phyloP scores from a whole-genome alignment of 2,329 filamentous ascomycete genomes.

The Fusarium caatingaense region DNA sequence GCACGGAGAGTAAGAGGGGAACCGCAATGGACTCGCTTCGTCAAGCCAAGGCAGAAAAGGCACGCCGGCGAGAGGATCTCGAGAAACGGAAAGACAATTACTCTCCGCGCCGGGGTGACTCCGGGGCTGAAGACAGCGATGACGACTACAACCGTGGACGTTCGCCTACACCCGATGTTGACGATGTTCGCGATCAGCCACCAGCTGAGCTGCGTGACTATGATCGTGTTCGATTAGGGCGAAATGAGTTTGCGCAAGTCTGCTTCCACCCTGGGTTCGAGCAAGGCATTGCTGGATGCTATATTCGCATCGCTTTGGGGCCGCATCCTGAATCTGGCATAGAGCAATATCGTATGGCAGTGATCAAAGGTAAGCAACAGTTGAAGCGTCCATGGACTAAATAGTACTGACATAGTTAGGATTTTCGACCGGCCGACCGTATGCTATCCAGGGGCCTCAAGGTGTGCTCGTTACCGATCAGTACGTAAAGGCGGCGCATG shows the following conservation, averaged over 20 bases:
- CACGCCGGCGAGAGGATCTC: constrained; percentile 61
- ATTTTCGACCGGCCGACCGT: constrained; percentile 82
- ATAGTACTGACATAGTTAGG: constrained; percentile 59
- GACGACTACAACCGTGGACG: constrained; percentile 77
- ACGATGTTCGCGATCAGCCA: constrained; percentile 75
- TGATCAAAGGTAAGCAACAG: constrained; percentile 77
- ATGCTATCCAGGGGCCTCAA: constrained; percentile 83
- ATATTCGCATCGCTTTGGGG: constrained; percentile 85
- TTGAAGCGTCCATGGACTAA: background rate
- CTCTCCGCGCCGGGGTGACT: constrained; percentile 50
- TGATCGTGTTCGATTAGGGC: constrained; percentile 84
- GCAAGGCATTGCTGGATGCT: constrained; percentile 83
- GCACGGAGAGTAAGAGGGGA: constrained; percentile 62
- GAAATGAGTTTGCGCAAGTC: constrained; percentile 87
- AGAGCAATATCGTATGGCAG: constrained; percentile 86
- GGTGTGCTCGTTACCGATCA: constrained; percentile 85
- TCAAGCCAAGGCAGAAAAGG: constrained; percentile 71
- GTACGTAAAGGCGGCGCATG: constrained; percentile 84
- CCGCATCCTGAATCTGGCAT: constrained; percentile 77
- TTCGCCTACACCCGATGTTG: constrained; percentile 68
- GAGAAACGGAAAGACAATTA: constrained; percentile 68
- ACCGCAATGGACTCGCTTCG: constrained; percentile 78
- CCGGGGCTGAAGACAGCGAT: constrained; percentile 75
- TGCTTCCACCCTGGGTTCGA: constrained; percentile 96
- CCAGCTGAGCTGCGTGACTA: constrained; percentile 83